Percentiles rank a stretch among this genome's conserved stretches.
Conservation (phyloP, 2,329 filamentous ascomycete species). For the Diplodia mutila region DNA sequence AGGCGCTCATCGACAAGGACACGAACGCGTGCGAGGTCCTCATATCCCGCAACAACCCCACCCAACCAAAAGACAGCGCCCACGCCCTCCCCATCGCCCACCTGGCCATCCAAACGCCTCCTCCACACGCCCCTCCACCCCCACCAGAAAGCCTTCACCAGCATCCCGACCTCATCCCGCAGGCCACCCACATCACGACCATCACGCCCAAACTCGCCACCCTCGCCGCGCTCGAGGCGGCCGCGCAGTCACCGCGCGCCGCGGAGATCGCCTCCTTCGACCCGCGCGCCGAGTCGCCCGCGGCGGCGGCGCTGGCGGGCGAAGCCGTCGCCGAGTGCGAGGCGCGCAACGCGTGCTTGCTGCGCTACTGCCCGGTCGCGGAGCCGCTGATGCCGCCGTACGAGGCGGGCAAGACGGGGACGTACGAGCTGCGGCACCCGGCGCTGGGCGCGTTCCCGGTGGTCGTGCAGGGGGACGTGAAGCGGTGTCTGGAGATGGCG, state of each 20-base stretch:
- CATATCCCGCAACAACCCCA: constrained; percentile 45
- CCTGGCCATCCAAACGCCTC: constrained; percentile 43
- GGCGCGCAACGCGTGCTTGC: constrained; percentile 68
- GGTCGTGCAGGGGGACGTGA: constrained; percentile 43
- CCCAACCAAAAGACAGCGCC: constrained; percentile 35
- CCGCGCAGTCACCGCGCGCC: constrained; percentile 50
- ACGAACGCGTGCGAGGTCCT: constrained; percentile 33
- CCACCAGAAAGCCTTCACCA: neutral
- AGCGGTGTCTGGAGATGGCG: neutral
- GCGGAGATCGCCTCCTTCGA: constrained; percentile 66
- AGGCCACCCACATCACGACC: constrained; percentile 36
- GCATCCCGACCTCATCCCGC: constrained; percentile 2
- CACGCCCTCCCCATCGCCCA: constrained; percentile 44
- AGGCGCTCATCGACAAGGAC: constrained; percentile 36
- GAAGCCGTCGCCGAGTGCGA: constrained; percentile 64
- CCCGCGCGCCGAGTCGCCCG: constrained; percentile 66
- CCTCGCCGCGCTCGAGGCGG: constrained; percentile 50
- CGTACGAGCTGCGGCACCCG: constrained; percentile 52
- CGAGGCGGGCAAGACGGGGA: constrained; percentile 38
- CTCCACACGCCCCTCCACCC: constrained; percentile 31
- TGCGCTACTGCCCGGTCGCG: constrained; percentile 64
- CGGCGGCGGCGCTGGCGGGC: constrained; percentile 63
- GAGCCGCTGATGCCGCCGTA: constrained; percentile 31
- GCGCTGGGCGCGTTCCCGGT: constrained; percentile 49
- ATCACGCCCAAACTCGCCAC: constrained; percentile 54